A percentile compares a stretch with the other conserved stretches of the same genome.
Conservation (phyloP, 208 protist genomes). For the Entamoeba nuttalli region DNA sequence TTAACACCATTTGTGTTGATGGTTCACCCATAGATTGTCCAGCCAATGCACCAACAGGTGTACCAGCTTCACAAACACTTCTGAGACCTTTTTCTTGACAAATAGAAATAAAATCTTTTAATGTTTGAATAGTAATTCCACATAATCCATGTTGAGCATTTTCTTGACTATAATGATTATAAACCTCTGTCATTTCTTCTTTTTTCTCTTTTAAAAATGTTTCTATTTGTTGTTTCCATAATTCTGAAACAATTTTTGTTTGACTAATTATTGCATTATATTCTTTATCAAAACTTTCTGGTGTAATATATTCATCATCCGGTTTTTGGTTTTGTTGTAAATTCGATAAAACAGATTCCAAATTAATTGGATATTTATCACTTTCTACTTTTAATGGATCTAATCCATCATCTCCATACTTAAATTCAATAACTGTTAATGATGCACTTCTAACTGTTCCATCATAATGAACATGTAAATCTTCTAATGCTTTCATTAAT, state of each 20-base stretch:
- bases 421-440: constrained; percentile 74
- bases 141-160: background rate
- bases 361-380: constrained; percentile 40
- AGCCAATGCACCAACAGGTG: constrained; percentile 87
- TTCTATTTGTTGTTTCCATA: background rate
- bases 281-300: background rate
- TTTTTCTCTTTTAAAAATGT: background rate
- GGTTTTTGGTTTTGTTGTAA: background rate
- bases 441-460: constrained; percentile 71
- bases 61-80: constrained; percentile 77
- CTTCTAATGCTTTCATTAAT: constrained; percentile 92
- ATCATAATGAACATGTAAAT: constrained; percentile 91
- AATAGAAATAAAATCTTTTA: background rate
- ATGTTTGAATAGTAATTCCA: background rate
- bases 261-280: background rate
- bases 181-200: background rate
- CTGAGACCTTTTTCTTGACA: constrained; percentile 51
- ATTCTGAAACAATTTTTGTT: background rate
- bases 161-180: background rate
- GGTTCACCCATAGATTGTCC: constrained; percentile 96
- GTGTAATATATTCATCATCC: background rate
- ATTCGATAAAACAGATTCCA: constrained; percentile 9
- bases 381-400: constrained; percentile 86
- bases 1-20: constrained; percentile 98
- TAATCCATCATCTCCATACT: constrained; percentile 92